Conservation (phyloP, 2,329 filamentous ascomycete species). For the Fusarium verrucosum region DNA sequence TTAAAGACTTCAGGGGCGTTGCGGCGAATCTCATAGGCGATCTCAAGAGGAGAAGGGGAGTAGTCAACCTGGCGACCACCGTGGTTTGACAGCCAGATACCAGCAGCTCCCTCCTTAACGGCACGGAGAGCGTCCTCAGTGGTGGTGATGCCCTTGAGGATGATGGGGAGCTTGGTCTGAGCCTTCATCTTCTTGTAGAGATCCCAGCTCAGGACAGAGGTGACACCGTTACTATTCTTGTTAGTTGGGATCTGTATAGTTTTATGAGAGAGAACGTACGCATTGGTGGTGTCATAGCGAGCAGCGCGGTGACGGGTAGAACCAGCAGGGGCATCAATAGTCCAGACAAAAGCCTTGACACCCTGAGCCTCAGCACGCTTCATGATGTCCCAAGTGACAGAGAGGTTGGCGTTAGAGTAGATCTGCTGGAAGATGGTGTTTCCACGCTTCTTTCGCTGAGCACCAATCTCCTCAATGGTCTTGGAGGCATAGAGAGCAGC, state of each 20-base stretch:
- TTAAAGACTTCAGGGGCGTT: slow-evolving; percentile 51
- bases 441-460: slow-evolving; percentile 40
- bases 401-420: slow-evolving; percentile 48
- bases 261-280: not conserved
- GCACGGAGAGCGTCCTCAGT: slow-evolving; percentile 50
- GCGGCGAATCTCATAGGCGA: slow-evolving; percentile 47
- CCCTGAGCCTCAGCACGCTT: slow-evolving; percentile 47
- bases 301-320: slow-evolving; percentile 41
- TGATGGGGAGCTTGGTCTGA: slow-evolving; percentile 49
- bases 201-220: slow-evolving; percentile 41
- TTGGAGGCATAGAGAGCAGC: slow-evolving; percentile 48
- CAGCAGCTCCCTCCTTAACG: slow-evolving; percentile 47
- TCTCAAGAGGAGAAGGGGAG: slow-evolving; percentile 42
- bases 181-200: slow-evolving; percentile 45
- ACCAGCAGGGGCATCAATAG: slow-evolving; percentile 46
- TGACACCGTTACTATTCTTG: slow-evolving; percentile 21
- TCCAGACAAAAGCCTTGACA: slow-evolving; percentile 52
- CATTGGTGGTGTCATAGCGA: slow-evolving; percentile 42
- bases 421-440: slow-evolving; percentile 49
- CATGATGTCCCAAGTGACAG: slow-evolving; percentile 48
- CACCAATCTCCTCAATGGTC: slow-evolving; percentile 49
- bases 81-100: slow-evolving; percentile 54
- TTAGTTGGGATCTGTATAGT: not conserved
- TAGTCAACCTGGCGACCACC: slow-evolving; percentile 54
- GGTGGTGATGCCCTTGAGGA: slow-evolving; percentile 52